Conservation (phyloP, 192 early-diverging fungal genomes). For the Allomyces javanicus region DNA sequence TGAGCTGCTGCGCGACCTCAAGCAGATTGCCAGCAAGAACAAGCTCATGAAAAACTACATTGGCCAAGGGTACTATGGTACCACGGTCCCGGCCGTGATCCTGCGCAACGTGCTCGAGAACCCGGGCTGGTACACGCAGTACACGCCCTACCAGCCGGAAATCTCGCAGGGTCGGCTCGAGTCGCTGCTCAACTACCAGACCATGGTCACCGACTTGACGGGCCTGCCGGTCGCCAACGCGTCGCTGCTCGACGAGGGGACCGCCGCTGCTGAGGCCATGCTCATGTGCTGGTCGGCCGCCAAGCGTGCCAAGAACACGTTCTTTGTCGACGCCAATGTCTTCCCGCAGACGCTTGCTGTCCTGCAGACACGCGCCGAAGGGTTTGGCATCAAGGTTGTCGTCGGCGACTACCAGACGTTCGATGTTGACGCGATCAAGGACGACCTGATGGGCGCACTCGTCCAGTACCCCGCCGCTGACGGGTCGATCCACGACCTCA, state of each 20-base stretch:
- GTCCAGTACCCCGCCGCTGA: slow-evolving; percentile 91
- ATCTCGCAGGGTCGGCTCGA: slow-evolving; percentile 97
- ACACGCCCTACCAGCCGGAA: slow-evolving; percentile 62
- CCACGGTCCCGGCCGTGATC: slow-evolving; percentile 83
- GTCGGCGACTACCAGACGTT: slow-evolving; percentile 61
- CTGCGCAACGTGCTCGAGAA: slow-evolving; percentile 94
- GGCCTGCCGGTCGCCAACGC: slow-evolving; percentile 95
- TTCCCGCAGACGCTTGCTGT: slow-evolving; percentile 91
- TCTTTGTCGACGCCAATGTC: slow-evolving; percentile 83
- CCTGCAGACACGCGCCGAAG: slow-evolving; percentile 80
- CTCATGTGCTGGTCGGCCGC: slow-evolving; percentile 56
- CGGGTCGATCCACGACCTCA: slow-evolving; percentile 69
- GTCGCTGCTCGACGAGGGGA: slow-evolving; percentile 95
- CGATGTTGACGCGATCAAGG: slow-evolving; percentile 53
- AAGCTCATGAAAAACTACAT: slow-evolving; percentile 81
- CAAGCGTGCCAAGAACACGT: slow-evolving; percentile 63
- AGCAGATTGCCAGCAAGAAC: slow-evolving; percentile 76
- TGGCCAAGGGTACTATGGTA: slow-evolving; percentile 86
- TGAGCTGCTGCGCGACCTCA: slow-evolving; percentile 65
- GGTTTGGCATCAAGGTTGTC: slow-evolving; percentile 79
- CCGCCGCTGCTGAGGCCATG: slow-evolving; percentile 96
- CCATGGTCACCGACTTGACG: slow-evolving; percentile 85
- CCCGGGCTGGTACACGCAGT: slow-evolving; percentile 92
- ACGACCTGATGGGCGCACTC: slow-evolving; percentile 71
- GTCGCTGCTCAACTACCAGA: slow-evolving; percentile 93